These are phyloP conservation scores for Fraxinus pennsylvanica DNA, from an alignment of 257 asterid species.

Conservation along the genomic window DNA sequence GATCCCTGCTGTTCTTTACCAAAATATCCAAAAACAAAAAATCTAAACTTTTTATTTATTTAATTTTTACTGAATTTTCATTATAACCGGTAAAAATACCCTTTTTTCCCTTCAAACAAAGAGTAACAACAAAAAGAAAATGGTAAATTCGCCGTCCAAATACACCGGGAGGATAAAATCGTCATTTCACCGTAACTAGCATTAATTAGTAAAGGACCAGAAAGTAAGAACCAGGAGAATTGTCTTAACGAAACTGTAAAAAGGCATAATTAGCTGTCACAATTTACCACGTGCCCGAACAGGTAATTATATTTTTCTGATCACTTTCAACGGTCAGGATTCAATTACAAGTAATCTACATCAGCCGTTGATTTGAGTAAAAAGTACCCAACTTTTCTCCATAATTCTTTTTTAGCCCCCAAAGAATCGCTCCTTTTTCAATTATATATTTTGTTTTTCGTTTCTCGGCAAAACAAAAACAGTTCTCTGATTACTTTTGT, in stretches of 20 bases:
- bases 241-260: conserved; percentile 43
- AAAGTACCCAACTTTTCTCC: neutral
- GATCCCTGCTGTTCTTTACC: conserved; percentile 24
- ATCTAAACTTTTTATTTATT: neutral
- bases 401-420: conserved; percentile 33
- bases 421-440: neutral
- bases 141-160: conserved; percentile 19
- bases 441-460: neutral
- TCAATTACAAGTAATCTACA: neutral
- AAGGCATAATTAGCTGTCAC: conserved; percentile 54
- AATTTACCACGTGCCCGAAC: conserved; percentile 46
- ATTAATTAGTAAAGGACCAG: conserved; percentile 1
- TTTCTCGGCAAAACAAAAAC: conserved; percentile 35
- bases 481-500: conserved; percentile 31
- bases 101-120: neutral
- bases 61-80: conserved; percentile 2
- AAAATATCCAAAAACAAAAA: conserved; percentile 13
- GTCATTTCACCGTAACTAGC: conserved; percentile 10
- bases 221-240: conserved; percentile 21
- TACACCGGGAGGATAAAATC: neutral
- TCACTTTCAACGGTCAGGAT: conserved; percentile 30
- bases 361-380: conserved; percentile 26
- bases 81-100: neutral
- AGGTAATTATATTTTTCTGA: conserved; percentile 45
- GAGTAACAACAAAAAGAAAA: neutral